A percentile compares a stretch with the other conserved stretches of the same genome.
Evolutionary conservation across 306 rosid genomes (phyloP).

Genomic region (Castanospermum australe): DNA sequence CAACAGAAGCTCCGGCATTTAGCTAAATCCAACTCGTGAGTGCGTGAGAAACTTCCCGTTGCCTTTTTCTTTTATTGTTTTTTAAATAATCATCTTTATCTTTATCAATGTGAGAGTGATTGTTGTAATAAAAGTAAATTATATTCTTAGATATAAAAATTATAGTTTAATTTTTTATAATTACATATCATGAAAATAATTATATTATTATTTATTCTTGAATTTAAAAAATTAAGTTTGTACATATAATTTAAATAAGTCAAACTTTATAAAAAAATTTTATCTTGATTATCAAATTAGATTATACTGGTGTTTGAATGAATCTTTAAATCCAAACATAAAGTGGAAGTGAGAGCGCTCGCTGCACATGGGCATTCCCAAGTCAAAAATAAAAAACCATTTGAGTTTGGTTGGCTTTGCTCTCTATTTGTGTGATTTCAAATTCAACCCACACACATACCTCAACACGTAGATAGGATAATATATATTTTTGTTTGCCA

Average conservation of each 20-base stretch:
- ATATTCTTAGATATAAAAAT: neutral
- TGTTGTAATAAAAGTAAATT: too few species aligned
- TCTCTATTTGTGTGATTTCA: neutral
- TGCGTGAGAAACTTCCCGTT: neutral
- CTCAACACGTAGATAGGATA: neutral
- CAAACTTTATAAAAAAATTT: too few species aligned
- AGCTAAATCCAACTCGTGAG: constrained; percentile 10
- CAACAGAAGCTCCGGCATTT: constrained; percentile 27
- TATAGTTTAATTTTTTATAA: neutral
- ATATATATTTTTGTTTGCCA: neutral
- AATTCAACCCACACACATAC: neutral
- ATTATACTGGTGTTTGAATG: constrained; percentile 10
- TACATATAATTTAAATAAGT: too few species aligned
- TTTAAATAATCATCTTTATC: too few species aligned
- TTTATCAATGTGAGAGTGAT: too few species aligned
- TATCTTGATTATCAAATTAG: too few species aligned
- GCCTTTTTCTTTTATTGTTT: neutral
- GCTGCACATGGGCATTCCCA: constrained; percentile 34
- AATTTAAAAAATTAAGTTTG: too few species aligned
- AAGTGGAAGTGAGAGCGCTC: neutral
- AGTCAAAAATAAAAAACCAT: constrained; percentile 26
- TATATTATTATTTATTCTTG: too few species aligned
- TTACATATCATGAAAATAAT: neutral
- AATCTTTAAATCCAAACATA: neutral
- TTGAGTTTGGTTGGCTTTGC: neutral